Evolutionary conservation across 257 asterid genomes (phyloP), one percentile per base, ranked within the genome.

Genomic region (Phtheirospermum japonicum): DNA sequence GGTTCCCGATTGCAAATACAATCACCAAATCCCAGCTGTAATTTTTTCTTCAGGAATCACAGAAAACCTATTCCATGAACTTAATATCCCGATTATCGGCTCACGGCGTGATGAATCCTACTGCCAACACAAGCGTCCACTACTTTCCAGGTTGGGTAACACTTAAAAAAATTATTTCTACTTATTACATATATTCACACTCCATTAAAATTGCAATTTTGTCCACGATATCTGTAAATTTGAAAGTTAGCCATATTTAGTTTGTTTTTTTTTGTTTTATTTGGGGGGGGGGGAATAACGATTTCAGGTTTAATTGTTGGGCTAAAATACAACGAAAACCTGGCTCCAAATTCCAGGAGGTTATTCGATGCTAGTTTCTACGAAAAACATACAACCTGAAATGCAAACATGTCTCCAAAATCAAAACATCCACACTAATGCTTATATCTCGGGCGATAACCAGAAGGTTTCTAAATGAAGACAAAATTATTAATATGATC

Each of bases 41-140:
- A 59, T 68, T 17, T 74, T 74, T 28, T 68, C 75, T 9, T 68
- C 70, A 34, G 63, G 42, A 2, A 11, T 28, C 26, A 60, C 18
- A 0, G 88, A 85, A 45, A 82, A 82, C 71, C 75, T 82, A 20
- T 82, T 72, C 74, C 88, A 82, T 7, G 86, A 82, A 61, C 70
- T 80, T 69, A 80, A 82, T 3, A 84, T 34, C 85, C 5, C 71
- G 70, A 54, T 69, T 82, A 30, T 67, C 89, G 0, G 67, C 64
- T 19, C 75, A 75, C 70, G 66, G 75, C 0, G 61, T 77, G n/a
- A n/a, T n/a, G 4, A 63, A 82, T 54, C 82, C 77, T n/a, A 68
- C 68, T 14, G 61, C 65, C 4, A 80, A 80, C 17, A 69, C 70
- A 10, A 74, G 80, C 59, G n/a, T n/a, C n/a, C 90, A 77, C 59